These are phyloP conservation scores for Hordeum pubiflorum DNA, from an alignment of 202 grass and related monocot species.

Conservation along the genomic window DNA sequence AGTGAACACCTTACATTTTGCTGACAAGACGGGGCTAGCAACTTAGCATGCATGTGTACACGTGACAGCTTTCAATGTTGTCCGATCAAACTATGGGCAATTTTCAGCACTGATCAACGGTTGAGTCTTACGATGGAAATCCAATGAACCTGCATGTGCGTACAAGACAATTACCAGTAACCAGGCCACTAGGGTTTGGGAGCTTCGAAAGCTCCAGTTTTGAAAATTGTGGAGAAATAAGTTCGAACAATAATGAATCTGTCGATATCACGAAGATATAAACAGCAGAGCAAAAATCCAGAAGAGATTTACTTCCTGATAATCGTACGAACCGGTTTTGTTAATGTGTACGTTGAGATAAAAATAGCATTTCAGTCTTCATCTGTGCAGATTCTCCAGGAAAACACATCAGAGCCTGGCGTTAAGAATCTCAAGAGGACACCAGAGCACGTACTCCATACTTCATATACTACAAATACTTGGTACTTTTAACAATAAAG, in stretches of 20 bases:
- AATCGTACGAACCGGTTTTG: background rate
- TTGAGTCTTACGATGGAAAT: background rate
- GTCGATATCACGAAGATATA: background rate
- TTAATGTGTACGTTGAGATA: background rate
- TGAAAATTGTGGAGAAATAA: background rate
- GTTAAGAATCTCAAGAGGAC: background rate
- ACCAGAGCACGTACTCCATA: background rate
- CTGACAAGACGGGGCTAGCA: background rate
- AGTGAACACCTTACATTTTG: background rate
- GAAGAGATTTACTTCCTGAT: background rate
- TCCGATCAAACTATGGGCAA: background rate
- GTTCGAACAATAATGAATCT: background rate
- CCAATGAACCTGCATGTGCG: background rate
- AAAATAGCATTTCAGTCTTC: slow-evolving; percentile 20
- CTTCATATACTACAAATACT: background rate
- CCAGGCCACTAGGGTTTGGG: background rate
- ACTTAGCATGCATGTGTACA: background rate
- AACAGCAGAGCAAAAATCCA: background rate
- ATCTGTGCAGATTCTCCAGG: slow-evolving; percentile 25
- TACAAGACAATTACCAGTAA: background rate
- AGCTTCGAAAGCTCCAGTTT: background rate
- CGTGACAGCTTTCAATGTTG: background rate
- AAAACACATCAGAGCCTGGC: slow-evolving; percentile 1
- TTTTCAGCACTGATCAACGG: background rate
- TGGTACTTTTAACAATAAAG: too few relatives aligned